Evolutionary conservation across 1,139 yeast species (phyloP), one percentile per base, ranked within the genome.

Genomic region (Magnusiomyces sp.): DNA sequence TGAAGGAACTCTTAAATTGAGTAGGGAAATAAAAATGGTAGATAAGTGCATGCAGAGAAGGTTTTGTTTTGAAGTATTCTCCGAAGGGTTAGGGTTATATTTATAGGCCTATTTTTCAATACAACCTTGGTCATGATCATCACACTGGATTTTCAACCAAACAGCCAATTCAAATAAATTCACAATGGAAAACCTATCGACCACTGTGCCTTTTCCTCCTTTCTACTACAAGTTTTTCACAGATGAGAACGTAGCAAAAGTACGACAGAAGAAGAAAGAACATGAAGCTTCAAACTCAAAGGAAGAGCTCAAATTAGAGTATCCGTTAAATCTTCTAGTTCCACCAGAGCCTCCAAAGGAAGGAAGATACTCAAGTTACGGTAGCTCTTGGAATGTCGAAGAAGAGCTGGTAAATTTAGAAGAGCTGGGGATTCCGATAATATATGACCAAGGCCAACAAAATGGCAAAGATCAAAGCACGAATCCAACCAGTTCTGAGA

Each of bases 311-410:
- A n/a, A 38, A n/a, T 29, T 23, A n/a, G 54, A 55, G 32, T 41
- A 49, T 37, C 70, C 70, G 2, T 65, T 83, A 46, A 72, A 74
- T 52, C 77, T 76, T 53, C 69, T 84, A 40, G 64, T 73, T 11
- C 95, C 95, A 0, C 95, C 95, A 1, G 61, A 68, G 38, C 75
- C 77, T 46, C 94, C 92, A 0, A 60, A 63, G 33, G 76, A 56
- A 1, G 71, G 38, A 11, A 79, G 79, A 40, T 88, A 88, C 63
- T 68, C 92, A 49, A 84, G 88, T 2, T 88, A 86, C 62, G 95
- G 95, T 5, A 81, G 80, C 56, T 69, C 84, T 31, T 88, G 96
- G 96, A 81, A 83, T 41, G 71, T 80, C 56, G 77, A 82, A 55
- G 90, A 85, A 60, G 77, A 76, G 57, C 72, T 86, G 33, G 88